Evolutionary conservation across 2,329 filamentous ascomycete genomes (phyloP).

Genomic region (Hirsutella thompsonii): DNA sequence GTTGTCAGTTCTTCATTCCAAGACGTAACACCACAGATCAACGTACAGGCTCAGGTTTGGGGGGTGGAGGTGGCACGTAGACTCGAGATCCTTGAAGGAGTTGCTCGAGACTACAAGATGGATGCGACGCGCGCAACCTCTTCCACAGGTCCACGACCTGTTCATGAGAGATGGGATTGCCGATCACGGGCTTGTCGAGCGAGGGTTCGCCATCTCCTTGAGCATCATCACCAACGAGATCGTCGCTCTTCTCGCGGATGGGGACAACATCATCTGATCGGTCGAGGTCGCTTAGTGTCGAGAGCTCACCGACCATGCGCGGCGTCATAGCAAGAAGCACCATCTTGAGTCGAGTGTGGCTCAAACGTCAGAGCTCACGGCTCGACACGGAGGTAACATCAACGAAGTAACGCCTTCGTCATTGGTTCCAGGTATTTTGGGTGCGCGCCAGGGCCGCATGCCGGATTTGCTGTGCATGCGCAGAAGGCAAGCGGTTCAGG

Average conservation of each 20-base stretch:
- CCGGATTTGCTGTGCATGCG: too few species aligned
- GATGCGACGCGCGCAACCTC: constrained; percentile 25
- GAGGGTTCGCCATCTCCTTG: constrained; percentile 29
- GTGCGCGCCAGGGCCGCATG: too few species aligned
- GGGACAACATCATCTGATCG: constrained; percentile 4
- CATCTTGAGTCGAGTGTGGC: constrained; percentile 32
- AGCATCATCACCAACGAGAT: constrained; percentile 3
- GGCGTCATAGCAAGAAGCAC: constrained; percentile 67
- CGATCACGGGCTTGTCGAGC: constrained; percentile 36
- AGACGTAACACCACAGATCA: not conserved
- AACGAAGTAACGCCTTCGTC: not conserved
- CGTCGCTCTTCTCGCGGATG: constrained; percentile 5
- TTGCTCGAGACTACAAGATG: constrained; percentile 44
- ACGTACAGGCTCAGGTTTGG: constrained; percentile 64
- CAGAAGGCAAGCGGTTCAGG: too few species aligned
- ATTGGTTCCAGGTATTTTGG: too few species aligned
- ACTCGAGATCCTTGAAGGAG: constrained; percentile 61
- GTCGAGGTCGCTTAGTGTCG: constrained; percentile 13
- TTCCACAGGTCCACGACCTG: constrained; percentile 54
- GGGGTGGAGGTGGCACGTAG: constrained; percentile 67
- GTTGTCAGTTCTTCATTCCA: constrained; percentile 3
- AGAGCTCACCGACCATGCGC: constrained; percentile 50
- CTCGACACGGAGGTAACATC: not conserved
- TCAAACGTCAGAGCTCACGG: not conserved
- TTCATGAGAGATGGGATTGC: constrained; percentile 58